These are phyloP conservation scores for Rhizopogon rudus DNA, from an alignment of 768 basidiomycete species.

Conservation along the genomic window DNA sequence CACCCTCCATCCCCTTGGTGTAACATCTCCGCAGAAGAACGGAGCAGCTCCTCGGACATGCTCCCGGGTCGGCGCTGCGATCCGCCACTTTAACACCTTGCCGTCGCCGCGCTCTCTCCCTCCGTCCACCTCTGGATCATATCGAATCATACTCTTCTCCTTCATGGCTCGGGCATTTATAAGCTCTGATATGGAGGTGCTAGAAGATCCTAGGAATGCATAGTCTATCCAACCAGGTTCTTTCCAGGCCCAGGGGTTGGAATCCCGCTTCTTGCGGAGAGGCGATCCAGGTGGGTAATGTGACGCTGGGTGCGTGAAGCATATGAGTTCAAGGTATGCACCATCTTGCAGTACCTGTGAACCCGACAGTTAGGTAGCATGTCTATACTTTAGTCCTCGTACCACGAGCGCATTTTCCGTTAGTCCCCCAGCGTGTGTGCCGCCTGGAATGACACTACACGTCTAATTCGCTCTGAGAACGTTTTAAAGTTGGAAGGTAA, in stretches of 20 bases:
- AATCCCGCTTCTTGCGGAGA: constrained; percentile 37
- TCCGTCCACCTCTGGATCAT: constrained; percentile 41
- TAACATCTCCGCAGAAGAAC: constrained; percentile 75
- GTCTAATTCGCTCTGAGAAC: neutral
- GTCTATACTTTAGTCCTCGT: constrained; percentile 10
- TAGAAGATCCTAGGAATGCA: constrained; percentile 53
- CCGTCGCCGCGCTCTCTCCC: constrained; percentile 58
- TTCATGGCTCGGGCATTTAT: constrained; percentile 48
- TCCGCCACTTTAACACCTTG: constrained; percentile 51
- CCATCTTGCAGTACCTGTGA: constrained; percentile 50
- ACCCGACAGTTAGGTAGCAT: neutral
- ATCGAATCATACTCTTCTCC: constrained; percentile 36
- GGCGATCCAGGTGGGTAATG: constrained; percentile 50
- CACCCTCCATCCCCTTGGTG: constrained; percentile 55
- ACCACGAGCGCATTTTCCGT: constrained; percentile 66
- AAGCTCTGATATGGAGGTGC: constrained; percentile 38
- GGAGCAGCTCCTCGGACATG: constrained; percentile 38
- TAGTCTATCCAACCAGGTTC: constrained; percentile 65
- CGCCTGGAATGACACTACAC: constrained; percentile 61
- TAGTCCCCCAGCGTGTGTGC: constrained; percentile 57
- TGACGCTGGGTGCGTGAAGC: constrained; percentile 52
- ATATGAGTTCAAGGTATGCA: constrained; percentile 64
- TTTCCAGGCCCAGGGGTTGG: constrained; percentile 50
- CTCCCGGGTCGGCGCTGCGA: constrained; percentile 33
- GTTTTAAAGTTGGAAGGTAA: neutral